Base-by-base conservation (phyloP, 345 rosid species). In the Populus nigra region DNA sequence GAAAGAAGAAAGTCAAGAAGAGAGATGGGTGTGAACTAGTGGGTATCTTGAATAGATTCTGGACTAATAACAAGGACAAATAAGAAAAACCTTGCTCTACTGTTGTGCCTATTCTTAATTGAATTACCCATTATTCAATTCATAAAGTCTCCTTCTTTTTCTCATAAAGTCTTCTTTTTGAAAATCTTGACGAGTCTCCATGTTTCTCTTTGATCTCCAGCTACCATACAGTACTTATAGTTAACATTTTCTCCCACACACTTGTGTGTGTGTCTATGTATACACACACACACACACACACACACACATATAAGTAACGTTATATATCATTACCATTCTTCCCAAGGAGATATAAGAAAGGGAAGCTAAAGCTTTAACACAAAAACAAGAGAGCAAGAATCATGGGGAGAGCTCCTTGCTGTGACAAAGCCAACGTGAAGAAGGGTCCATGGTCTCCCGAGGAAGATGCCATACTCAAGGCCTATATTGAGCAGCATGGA, bases 401-500 rank as follows among this genome's bases (percentile, higher is more conserved):
- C 43, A 81, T 81, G 83, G 83, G 83, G 1, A 81, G 83, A 70
- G 83, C 83, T 53, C 83, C 83, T 43, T 81, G 83, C 68, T 81
- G 83, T 72, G 83, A 81, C 53, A 81, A 81, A 66, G 80, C 80
- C 49, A 81, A 72, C 27, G 83, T 81, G 13, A 81, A 81, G 55
- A 81, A 76, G 61, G 83, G 83, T 3, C 83, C 83, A 66, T 81
- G 83, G 83, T 81, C 83, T 7, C 83, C 83, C 7, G 83, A 81
- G 55, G 83, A 81, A 81, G 83, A 81, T 72, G 76, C 77, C 53
- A 89, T 76, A 36, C 96, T 92, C 86, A 92, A 92, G 86, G 82
- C 83, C 61, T 92, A 90, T 78, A 90, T 92, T 72, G 91, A 90
- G 75, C 79, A 86, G 66, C 81, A 86, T 78, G 96, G 96, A 82